Evolutionary conservation across 2,329 filamentous ascomycete species (phyloP).

Genomic region (Sclerotinia subarctica): DNA sequence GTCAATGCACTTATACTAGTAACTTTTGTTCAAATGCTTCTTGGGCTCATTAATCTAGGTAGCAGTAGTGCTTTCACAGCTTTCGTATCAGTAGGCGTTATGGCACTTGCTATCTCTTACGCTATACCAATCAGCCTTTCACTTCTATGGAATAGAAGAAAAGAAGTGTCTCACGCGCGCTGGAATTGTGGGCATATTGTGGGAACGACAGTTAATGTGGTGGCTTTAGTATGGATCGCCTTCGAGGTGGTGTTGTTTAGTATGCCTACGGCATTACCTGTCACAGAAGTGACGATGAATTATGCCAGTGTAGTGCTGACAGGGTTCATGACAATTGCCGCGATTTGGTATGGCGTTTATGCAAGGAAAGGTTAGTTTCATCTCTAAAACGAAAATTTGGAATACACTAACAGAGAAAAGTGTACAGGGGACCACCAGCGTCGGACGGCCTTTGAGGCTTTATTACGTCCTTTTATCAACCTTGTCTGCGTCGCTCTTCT

Average conservation of each 20-base stretch:
- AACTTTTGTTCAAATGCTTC: slow-evolving; percentile 59
- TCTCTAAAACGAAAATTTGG: neutral
- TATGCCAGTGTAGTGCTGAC: slow-evolving; percentile 50
- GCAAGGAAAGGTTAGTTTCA: slow-evolving; percentile 48
- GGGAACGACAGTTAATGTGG: slow-evolving; percentile 57
- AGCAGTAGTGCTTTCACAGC: slow-evolving; percentile 67
- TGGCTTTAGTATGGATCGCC: slow-evolving; percentile 55
- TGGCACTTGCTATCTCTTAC: slow-evolving; percentile 69
- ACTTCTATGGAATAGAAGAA: slow-evolving; percentile 60
- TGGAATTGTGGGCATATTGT: slow-evolving; percentile 57
- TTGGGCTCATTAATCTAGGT: slow-evolving; percentile 68
- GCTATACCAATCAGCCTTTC: slow-evolving; percentile 72
- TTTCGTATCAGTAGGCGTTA: slow-evolving; percentile 67
- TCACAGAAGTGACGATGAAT: slow-evolving; percentile 58
- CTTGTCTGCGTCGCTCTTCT: neutral
- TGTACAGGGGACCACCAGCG: slow-evolving; percentile 30
- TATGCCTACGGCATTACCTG: slow-evolving; percentile 58
- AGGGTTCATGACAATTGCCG: slow-evolving; percentile 50
- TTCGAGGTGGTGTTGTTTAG: slow-evolving; percentile 63
- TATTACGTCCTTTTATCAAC: neutral
- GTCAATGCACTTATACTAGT: slow-evolving; percentile 63
- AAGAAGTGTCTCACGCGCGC: slow-evolving; percentile 49
- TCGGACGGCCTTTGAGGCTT: slow-evolving; percentile 27
- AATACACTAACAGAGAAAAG: slow-evolving; percentile 17
- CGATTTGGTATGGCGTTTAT: slow-evolving; percentile 50